Conservation (phyloP, 192 early-diverging fungal genomes). For the Geranomyces michiganensis region DNA sequence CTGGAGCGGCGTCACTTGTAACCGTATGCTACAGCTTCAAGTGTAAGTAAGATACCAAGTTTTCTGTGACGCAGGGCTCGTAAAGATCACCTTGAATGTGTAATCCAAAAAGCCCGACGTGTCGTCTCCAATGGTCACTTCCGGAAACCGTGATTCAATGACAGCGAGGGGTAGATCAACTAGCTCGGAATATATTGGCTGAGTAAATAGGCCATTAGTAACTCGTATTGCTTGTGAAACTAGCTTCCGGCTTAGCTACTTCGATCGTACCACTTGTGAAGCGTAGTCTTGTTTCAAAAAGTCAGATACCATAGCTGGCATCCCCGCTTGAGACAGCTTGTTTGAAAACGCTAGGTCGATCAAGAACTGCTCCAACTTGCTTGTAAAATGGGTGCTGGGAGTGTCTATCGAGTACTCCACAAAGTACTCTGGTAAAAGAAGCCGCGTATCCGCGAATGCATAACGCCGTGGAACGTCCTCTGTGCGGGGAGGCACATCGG, state of each 20-base stretch:
- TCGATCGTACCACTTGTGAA: background rate
- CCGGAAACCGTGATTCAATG: constrained; percentile 27
- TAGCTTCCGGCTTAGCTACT: background rate
- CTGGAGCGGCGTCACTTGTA: constrained; percentile 17
- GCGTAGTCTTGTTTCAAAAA: constrained; percentile 8
- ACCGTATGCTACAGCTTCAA: constrained; percentile 11
- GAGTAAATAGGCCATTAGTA: no score
- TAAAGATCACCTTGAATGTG: constrained; percentile 18
- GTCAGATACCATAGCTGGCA: constrained; percentile 53
- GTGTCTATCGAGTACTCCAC: constrained; percentile 55
- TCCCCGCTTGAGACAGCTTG: constrained; percentile 50
- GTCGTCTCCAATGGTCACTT: constrained; percentile 29
- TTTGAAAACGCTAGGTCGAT: constrained; percentile 57
- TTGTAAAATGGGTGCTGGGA: constrained; percentile 38
- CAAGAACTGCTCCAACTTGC: constrained; percentile 47
- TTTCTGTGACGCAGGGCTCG: background rate
- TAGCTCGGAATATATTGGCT: constrained; percentile 12
- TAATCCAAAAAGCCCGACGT: constrained; percentile 14
- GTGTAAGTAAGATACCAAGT: background rate
- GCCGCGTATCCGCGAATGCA: constrained; percentile 35
- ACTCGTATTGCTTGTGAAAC: background rate
- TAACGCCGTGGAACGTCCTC: constrained; percentile 26
- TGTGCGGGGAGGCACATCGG: background rate
- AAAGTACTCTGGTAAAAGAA: constrained; percentile 52
- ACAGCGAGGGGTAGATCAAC: constrained; percentile 8